These are phyloP conservation scores for Colletotrichum lupini DNA, from an alignment of 2,329 filamentous ascomycete genomes.

Conservation along the genomic window DNA sequence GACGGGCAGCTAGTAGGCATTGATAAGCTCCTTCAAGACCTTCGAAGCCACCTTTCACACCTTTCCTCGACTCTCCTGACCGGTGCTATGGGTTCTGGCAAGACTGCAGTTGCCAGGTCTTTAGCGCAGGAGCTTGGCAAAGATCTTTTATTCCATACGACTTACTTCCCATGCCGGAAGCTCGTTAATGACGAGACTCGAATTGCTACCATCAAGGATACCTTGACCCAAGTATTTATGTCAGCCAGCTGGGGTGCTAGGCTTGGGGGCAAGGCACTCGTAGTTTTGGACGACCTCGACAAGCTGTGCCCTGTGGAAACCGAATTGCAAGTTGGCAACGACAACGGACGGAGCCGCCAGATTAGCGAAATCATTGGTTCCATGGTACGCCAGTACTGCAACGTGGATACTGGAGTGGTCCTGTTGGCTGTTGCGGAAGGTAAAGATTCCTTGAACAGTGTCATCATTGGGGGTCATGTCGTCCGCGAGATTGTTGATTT, in stretches of 20 bases:
- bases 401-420: constrained; percentile 82
- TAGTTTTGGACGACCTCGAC: constrained; percentile 93
- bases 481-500: constrained; percentile 90
- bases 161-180: constrained; percentile 88
- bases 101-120: constrained; percentile 82
- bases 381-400: constrained; percentile 86
- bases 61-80: constrained; percentile 91
- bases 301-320: constrained; percentile 93
- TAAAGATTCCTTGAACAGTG: constrained; percentile 91
- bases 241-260: constrained; percentile 91
- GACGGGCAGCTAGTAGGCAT: constrained; percentile 83
- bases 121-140: constrained; percentile 79
- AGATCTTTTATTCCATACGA: constrained; percentile 81
- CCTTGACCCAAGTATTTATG: constrained; percentile 84
- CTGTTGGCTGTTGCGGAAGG: constrained; percentile 90
- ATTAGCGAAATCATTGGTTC: constrained; percentile 89
- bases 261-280: constrained; percentile 83
- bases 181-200: constrained; percentile 92
- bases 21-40: constrained; percentile 77
- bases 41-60: constrained; percentile 82
- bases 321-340: constrained; percentile 91
- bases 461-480: constrained; percentile 90
- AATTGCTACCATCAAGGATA: constrained; percentile 91
- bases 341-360: constrained; percentile 92
- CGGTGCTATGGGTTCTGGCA: constrained; percentile 89